phyloP scores from a whole-genome alignment of 2,329 filamentous ascomycete species.

The Phyllosticta citriasiana region DNA sequence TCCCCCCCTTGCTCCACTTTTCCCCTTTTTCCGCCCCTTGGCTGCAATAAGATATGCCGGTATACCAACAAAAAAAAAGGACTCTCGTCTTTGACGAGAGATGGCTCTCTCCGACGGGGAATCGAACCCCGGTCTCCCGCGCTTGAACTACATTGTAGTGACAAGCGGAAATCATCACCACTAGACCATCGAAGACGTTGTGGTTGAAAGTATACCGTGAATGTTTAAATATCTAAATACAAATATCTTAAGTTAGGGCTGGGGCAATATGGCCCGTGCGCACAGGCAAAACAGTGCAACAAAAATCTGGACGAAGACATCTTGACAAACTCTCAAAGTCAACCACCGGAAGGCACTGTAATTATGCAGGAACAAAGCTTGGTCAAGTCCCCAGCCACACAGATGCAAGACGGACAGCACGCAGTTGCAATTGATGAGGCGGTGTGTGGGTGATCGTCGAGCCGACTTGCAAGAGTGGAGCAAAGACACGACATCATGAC shows the following conservation, averaged over 20 bases:
- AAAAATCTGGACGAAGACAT: no score
- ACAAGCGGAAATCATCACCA: slow-evolving; percentile 5
- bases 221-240: neutral
- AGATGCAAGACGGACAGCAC: neutral
- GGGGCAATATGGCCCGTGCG: no score
- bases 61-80: neutral
- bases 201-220: neutral
- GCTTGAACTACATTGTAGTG: slow-evolving; percentile 5
- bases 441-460: neutral
- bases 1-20: no score
- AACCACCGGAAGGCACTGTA: no score
- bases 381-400: neutral
- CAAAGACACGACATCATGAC: neutral
- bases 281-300: no score
- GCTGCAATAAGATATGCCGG: no score
- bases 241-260: no score
- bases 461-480: neutral
- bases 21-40: no score
- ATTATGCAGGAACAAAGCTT: no score
- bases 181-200: neutral
- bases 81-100: neutral
- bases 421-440: neutral
- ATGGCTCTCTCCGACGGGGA: slow-evolving; percentile 14
- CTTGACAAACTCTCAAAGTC: no score
- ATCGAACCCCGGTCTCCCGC: slow-evolving; percentile 23